Evolutionary conservation across 768 basidiomycete genomes (phyloP).

Genomic region (Mycena epipterygia): DNA sequence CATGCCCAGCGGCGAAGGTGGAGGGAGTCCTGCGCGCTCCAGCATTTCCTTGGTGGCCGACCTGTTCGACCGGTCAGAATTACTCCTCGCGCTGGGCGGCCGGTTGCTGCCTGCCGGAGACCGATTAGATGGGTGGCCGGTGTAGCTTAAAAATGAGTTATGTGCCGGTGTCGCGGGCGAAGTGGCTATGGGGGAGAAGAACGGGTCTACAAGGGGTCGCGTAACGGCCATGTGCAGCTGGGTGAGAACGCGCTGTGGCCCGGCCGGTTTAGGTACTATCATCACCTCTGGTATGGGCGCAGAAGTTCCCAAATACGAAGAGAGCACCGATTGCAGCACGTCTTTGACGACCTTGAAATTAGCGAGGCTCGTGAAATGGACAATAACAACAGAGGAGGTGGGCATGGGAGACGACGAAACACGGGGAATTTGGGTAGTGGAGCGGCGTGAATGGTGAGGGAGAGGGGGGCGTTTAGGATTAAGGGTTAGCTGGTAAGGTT

Average conservation of each 20-base stretch:
- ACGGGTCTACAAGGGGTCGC: constrained; percentile 90
- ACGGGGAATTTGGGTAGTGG: constrained; percentile 84
- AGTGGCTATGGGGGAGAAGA: constrained; percentile 95
- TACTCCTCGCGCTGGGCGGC: constrained; percentile 66
- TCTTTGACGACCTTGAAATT: constrained; percentile 94
- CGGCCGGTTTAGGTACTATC: constrained; percentile 97
- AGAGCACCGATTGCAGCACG: constrained; percentile 77
- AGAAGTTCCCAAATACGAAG: constrained; percentile 58
- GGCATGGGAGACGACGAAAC: constrained; percentile 48
- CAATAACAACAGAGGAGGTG: constrained; percentile 65
- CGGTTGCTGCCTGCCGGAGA: constrained; percentile 60
- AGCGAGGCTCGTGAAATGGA: constrained; percentile 92
- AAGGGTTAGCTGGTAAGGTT: constrained; percentile 56
- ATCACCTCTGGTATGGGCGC: constrained; percentile 84
- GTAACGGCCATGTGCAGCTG: constrained; percentile 92
- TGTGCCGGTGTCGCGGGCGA: constrained; percentile 84
- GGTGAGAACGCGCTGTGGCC: constrained; percentile 93
- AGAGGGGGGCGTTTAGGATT: constrained; percentile 76
- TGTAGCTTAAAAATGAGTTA: constrained; percentile 56
- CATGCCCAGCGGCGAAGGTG: constrained; percentile 80
- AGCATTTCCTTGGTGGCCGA: constrained; percentile 62
- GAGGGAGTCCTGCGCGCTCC: constrained; percentile 57
- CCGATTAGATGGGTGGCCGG: constrained; percentile 34
- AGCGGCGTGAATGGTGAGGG: constrained; percentile 81
- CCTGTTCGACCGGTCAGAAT: constrained; percentile 73